Evolutionary conservation across 805 yeast species (phyloP).

Genomic region (Hanseniaspora clermontiae): DNA sequence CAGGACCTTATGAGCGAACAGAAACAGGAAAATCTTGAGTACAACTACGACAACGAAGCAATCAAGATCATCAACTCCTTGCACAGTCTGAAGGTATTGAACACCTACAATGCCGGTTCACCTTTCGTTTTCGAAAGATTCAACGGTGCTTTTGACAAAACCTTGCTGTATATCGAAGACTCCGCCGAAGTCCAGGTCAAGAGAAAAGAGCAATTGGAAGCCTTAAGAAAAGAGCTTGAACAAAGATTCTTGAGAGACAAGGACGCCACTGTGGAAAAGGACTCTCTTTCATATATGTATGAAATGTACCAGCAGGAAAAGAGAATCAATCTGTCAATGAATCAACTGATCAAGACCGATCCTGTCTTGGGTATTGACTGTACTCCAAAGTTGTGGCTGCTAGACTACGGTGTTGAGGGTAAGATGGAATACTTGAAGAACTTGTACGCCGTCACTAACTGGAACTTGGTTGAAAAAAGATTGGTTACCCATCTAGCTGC

Average conservation of each 20-base stretch:
- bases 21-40: background rate
- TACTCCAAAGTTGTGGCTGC: slow-evolving; percentile 54
- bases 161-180: slow-evolving; percentile 1
- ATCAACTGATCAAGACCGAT: slow-evolving; percentile 23
- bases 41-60: background rate
- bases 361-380: slow-evolving; percentile 64
- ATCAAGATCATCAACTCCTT: slow-evolving; percentile 22
- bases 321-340: background rate
- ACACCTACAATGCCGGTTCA: slow-evolving; percentile 82
- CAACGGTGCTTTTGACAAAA: slow-evolving; percentile 3
- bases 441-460: slow-evolving; percentile 57
- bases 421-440: slow-evolving; percentile 50
- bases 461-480: slow-evolving; percentile 51
- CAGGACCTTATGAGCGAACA: slow-evolving; percentile 12
- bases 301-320: slow-evolving; percentile 6
- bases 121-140: slow-evolving; percentile 40
- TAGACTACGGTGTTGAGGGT: slow-evolving; percentile 71
- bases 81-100: slow-evolving; percentile 43
- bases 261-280: background rate
- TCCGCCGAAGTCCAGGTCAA: background rate
- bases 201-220: slow-evolving; percentile 25
- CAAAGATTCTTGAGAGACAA: background rate
- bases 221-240: slow-evolving; percentile 27
- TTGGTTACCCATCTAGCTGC: slow-evolving; percentile 20
- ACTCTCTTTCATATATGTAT: background rate